A percentile compares a stretch with the other conserved stretches of the same genome.
phyloP scores from a whole-genome alignment of 148 eudicot genomes.

The Dysphania ambrosioides region DNA sequence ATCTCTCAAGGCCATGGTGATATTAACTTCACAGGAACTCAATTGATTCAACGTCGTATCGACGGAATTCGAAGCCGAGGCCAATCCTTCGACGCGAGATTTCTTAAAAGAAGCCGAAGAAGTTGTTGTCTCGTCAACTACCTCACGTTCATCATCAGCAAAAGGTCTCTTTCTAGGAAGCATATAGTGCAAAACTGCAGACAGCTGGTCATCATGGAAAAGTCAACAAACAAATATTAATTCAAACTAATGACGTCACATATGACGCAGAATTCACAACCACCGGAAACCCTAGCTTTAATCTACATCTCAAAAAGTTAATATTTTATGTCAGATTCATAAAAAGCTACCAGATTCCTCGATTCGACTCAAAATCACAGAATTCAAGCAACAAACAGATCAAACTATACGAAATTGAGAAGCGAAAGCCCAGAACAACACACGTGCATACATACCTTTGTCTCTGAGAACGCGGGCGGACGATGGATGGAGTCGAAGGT shows the following conservation, averaged over 20 bases:
- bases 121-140: conserved; percentile 34
- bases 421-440: conserved; percentile 11
- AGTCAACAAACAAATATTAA: not conserved
- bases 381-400: conserved; percentile 22
- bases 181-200: conserved; percentile 78
- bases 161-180: conserved; percentile 70
- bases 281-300: conserved; percentile 34
- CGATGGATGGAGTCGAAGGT: conserved; percentile 32
- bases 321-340: not conserved
- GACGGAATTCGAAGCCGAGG: conserved; percentile 21
- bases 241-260: conserved; percentile 25
- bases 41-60: conserved; percentile 17
- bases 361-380: conserved; percentile 21
- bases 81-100: conserved; percentile 37
- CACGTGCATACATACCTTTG: conserved; percentile 22
- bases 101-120: conserved; percentile 36
- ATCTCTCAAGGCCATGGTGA: conserved; percentile 40
- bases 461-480: conserved; percentile 39
- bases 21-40: conserved; percentile 19
- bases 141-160: conserved; percentile 51
- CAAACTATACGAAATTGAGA: conserved; percentile 5
- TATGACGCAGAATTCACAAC: conserved; percentile 27
- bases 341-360: not conserved
- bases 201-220: conserved; percentile 44
- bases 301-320: conserved; percentile 19